These are phyloP conservation scores for Venturia pyrina DNA, from an alignment of 2,329 filamentous ascomycete species.

Conservation along the genomic window DNA sequence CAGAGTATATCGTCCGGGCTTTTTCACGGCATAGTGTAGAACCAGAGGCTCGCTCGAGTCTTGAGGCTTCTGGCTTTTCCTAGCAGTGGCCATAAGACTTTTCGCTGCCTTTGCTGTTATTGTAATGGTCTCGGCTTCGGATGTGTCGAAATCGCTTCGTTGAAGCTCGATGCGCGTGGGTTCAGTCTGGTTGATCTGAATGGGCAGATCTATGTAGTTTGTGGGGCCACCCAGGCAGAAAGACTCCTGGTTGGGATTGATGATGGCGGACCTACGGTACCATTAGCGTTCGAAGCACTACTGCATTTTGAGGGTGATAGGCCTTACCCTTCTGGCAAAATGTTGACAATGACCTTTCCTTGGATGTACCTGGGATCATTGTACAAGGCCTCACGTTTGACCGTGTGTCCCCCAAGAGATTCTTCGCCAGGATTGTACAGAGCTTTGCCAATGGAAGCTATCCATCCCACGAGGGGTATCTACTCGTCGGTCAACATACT, in stretches of 20 bases:
- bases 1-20: constrained; percentile 78
- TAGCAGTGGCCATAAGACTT: constrained; percentile 58
- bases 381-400: constrained; percentile 77
- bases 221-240: constrained; percentile 67
- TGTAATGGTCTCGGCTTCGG: constrained; percentile 67
- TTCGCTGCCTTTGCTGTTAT: constrained; percentile 66
- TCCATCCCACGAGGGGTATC: constrained; percentile 64
- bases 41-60: constrained; percentile 49
- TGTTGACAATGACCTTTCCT: constrained; percentile 95
- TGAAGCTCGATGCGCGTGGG: constrained; percentile 84
- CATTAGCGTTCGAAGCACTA: constrained; percentile 11
- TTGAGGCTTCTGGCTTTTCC: constrained; percentile 28
- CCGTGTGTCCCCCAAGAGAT: constrained; percentile 84
- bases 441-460: constrained; percentile 64
- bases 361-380: constrained; percentile 91
- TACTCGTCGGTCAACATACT: constrained; percentile 29
- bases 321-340: constrained; percentile 77
- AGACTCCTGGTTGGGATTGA: constrained; percentile 72
- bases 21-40: constrained; percentile 67
- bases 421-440: constrained; percentile 79
- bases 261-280: constrained; percentile 57
- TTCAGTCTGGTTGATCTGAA: constrained; percentile 87
- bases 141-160: constrained; percentile 74
- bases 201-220: constrained; percentile 58
- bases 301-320: constrained; percentile 13